Conservation (phyloP, 345 rosid genomes). For the Brassica carinata region DNA sequence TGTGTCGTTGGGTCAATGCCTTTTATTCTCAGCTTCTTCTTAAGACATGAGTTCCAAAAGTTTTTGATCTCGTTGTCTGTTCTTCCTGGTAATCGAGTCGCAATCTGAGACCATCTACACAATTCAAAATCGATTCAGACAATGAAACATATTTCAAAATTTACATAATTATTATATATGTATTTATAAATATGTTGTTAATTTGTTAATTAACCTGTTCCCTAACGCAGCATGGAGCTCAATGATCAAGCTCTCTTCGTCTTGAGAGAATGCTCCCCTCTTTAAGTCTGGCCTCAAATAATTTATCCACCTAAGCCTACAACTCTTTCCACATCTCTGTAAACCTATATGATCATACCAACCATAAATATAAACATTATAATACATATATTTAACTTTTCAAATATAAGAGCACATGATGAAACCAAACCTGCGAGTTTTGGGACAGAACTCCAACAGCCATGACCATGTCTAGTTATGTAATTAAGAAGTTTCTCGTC, state of each 20-base stretch:
- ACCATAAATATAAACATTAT: slow-evolving; percentile 11
- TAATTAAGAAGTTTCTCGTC: slow-evolving; percentile 76
- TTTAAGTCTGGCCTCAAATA: slow-evolving; percentile 91
- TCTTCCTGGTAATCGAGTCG: slow-evolving; percentile 60
- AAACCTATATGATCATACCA: slow-evolving; percentile 38
- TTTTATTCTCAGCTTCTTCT: slow-evolving; percentile 61
- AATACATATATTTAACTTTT: background rate
- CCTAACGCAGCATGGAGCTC: slow-evolving; percentile 66
- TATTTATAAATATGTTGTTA: background rate
- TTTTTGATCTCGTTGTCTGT: slow-evolving; percentile 72
- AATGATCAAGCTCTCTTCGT: slow-evolving; percentile 61
- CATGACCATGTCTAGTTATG: slow-evolving; percentile 72
- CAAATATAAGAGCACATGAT: background rate
- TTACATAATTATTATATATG: background rate
- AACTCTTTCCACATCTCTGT: slow-evolving; percentile 63
- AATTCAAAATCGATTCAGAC: background rate
- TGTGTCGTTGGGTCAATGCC: slow-evolving; percentile 44
- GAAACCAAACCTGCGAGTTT: slow-evolving; percentile 63
- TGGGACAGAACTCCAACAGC: slow-evolving; percentile 93
- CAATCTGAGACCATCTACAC: slow-evolving; percentile 71
- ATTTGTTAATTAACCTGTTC: slow-evolving; percentile 44
- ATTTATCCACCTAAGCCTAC: slow-evolving; percentile 90
- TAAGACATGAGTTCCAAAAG: slow-evolving; percentile 65
- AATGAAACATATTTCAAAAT: background rate
- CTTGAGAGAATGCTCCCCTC: slow-evolving; percentile 71